Evolutionary conservation across 2,329 filamentous ascomycete genomes (phyloP), one percentile per base, ranked within the genome.

Genomic region (Fonsecaea pugnacius): DNA sequence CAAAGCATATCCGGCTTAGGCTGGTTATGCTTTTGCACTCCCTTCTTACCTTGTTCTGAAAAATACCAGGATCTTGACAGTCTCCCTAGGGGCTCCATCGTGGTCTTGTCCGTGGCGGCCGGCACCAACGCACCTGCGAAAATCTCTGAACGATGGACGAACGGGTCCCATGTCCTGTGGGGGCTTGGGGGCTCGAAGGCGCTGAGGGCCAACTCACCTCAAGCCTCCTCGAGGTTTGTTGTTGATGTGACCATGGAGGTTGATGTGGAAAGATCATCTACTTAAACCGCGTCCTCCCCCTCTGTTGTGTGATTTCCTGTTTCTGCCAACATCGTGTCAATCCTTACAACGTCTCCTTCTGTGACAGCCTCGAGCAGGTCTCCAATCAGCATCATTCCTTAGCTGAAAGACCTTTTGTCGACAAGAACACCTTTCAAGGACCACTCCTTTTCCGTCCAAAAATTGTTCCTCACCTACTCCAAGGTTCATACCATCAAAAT

Each of bases 331-430:
- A 59, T 62, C 59, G 50, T 63, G 68, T 70, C 68, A 66, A 69
- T 70, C 68, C 56, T 69, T 62, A 46, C 36, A 50, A 48, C 51
- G 46, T 46, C 55, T 40, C 57, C 52, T 55, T 38, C 60, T 64
- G 50, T 57, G 16, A 56, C 50, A 62, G 16, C 38, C 55, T 68
- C 66, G 70, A 70, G 70, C 70, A 68, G 70, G 70, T 67, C 67
- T 71, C 70, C 67, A 48, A 66, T 60, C 67, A 70, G 70, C 70
- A 71, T 70, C 70, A 71, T 67, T 71, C 70, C 59, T 71, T 71
- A 69, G 70, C 70, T 71, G 67, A 38, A 35, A 65, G 66, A 67
- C 60, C 61, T 60, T 53, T 55, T 67, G 62, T 68, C 66, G 65
- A 69, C 60, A 18, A 60, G 46, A 32, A 62, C 40, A 46, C 43